Evolutionary conservation across 371 early-diverging fungal species (phyloP).

Genomic region (Rhizopus stolonifer): DNA sequence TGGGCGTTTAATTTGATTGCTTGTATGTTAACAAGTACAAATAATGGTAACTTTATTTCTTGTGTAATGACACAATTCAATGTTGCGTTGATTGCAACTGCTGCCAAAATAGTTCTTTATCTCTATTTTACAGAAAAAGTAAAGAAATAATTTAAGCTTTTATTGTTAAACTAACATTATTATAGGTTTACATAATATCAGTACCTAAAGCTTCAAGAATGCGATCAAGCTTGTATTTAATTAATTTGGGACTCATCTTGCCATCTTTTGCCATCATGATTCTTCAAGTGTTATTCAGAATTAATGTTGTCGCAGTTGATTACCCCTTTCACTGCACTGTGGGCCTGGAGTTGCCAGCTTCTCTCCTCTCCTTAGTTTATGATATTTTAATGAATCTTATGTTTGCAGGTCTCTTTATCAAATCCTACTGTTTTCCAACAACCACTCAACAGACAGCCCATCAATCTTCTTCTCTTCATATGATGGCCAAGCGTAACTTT

Average conservation of each 20-base stretch:
- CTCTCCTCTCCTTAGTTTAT: slow-evolving; percentile 44
- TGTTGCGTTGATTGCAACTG: slow-evolving; percentile 39
- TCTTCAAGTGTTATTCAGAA: slow-evolving; percentile 40
- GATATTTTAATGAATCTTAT: slow-evolving; percentile 40
- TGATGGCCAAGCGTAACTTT: slow-evolving; percentile 49
- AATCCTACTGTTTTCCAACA: slow-evolving; percentile 40
- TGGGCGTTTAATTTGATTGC: slow-evolving; percentile 55
- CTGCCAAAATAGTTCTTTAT: slow-evolving; percentile 45
- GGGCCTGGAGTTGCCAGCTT: slow-evolving; percentile 41
- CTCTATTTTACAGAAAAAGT: slow-evolving; percentile 62
- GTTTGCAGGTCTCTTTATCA: slow-evolving; percentile 44
- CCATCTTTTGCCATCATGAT: slow-evolving; percentile 45
- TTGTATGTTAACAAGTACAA: slow-evolving; percentile 54
- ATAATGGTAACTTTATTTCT: slow-evolving; percentile 54
- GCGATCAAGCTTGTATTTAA: slow-evolving; percentile 41
- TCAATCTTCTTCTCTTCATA: slow-evolving; percentile 35
- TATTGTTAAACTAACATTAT: background rate
- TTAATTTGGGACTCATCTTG: slow-evolving; percentile 39
- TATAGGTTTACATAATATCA: slow-evolving; percentile 45
- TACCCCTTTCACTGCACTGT: slow-evolving; percentile 47
- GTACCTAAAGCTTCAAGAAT: slow-evolving; percentile 41
- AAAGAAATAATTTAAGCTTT: background rate
- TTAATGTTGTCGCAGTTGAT: slow-evolving; percentile 19
- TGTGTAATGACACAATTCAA: slow-evolving; percentile 49
- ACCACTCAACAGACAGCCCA: slow-evolving; percentile 33